A percentile compares a stretch with the other conserved stretches of the same genome.
These are phyloP conservation scores for Ophidiomyces ophidiicola DNA, from an alignment of 2,329 filamentous ascomycete species.

Conservation along the genomic window DNA sequence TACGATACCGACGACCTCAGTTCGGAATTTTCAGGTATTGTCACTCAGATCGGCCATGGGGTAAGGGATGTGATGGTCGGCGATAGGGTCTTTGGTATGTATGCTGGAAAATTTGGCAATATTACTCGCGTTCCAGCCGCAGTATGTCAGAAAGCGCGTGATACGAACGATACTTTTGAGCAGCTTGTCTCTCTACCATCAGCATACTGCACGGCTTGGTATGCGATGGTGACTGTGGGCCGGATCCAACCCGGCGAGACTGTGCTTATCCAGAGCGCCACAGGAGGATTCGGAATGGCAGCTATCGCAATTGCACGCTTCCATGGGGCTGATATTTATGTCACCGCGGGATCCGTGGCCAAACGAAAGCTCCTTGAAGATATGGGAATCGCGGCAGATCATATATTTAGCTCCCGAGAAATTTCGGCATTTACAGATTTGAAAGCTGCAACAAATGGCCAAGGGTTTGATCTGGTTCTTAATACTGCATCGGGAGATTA, in stretches of 20 bases:
- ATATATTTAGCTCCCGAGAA: background rate
- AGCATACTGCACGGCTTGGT: constrained; percentile 13
- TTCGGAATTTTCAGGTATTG: constrained; percentile 9
- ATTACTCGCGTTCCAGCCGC: background rate
- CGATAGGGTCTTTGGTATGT: constrained; percentile 10
- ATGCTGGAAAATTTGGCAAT: constrained; percentile 3
- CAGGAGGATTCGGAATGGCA: constrained; percentile 16
- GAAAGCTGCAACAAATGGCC: background rate
- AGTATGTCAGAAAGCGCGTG: background rate
- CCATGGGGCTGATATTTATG: constrained; percentile 15
- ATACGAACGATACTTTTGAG: background rate
- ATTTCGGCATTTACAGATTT: background rate
- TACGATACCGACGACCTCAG: constrained; percentile 11
- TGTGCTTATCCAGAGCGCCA: constrained; percentile 17
- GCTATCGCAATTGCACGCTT: constrained; percentile 14
- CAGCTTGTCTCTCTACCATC: background rate
- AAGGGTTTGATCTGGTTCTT: background rate
- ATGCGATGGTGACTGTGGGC: constrained; percentile 13
- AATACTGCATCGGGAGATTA: background rate
- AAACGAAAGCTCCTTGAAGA: background rate
- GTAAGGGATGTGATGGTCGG: constrained; percentile 7
- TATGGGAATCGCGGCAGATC: background rate
- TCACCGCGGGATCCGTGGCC: constrained; percentile 12
- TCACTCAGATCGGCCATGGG: constrained; percentile 3
- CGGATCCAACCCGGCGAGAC: constrained; percentile 11